These are phyloP conservation scores for Vigna nakashimae DNA, from an alignment of 306 rosid genomes.

Conservation along the genomic window DNA sequence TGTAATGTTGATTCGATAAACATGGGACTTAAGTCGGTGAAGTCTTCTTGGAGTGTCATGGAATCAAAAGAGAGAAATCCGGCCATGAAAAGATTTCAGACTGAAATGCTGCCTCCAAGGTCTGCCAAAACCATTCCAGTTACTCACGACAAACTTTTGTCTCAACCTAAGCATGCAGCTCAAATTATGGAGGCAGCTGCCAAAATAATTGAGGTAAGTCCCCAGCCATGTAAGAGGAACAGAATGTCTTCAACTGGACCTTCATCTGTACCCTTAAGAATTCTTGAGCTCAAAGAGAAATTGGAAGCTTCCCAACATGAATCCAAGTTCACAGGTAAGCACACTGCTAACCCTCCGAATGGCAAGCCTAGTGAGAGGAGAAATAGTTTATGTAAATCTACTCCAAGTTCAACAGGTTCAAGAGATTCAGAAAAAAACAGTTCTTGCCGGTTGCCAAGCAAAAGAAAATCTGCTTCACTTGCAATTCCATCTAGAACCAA, in stretches of 20 bases:
- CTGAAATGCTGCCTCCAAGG: constrained; percentile 79
- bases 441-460: constrained; percentile 44
- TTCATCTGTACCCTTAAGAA: constrained; percentile 72
- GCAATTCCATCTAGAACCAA: constrained; percentile 53
- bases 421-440: constrained; percentile 46
- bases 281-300: constrained; percentile 69
- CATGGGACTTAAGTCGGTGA: constrained; percentile 56
- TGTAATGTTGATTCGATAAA: constrained; percentile 47
- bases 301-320: constrained; percentile 63
- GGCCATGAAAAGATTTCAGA: constrained; percentile 69
- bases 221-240: constrained; percentile 56
- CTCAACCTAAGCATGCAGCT: constrained; percentile 61
- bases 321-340: constrained; percentile 46
- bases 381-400: constrained; percentile 47
- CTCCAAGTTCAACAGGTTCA: constrained; percentile 46
- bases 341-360: constrained; percentile 40
- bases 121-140: constrained; percentile 77
- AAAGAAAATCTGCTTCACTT: constrained; percentile 60
- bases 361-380: constrained; percentile 48
- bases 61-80: constrained; percentile 50
- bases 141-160: constrained; percentile 75
- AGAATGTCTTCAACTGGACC: constrained; percentile 54
- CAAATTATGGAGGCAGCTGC: constrained; percentile 83
- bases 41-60: constrained; percentile 51
- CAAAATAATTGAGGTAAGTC: constrained; percentile 74